A percentile compares a stretch with the other conserved stretches of the same genome.
phyloP scores from a whole-genome alignment of 805 yeast genomes.

The Lachancea waltii region DNA sequence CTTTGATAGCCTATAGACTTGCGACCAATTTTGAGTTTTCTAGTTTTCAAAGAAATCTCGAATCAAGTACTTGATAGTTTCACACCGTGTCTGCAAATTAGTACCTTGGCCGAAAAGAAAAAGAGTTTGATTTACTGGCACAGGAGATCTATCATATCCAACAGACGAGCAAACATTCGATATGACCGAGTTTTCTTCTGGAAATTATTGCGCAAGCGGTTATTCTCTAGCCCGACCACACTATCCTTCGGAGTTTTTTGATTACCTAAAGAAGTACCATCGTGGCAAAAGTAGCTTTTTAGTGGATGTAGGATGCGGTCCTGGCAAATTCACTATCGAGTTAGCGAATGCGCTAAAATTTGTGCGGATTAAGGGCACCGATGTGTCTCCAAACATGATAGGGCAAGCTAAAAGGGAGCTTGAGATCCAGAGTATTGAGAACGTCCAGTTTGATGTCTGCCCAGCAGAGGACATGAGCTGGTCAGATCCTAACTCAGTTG shows the following conservation, averaged over 20 bases:
- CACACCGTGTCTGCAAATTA: too few relatives aligned
- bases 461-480: slow-evolving; percentile 23
- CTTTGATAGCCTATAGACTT: too few relatives aligned
- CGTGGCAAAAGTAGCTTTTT: slow-evolving; percentile 35
- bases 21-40: too few relatives aligned
- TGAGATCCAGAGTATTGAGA: slow-evolving; percentile 7
- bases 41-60: too few relatives aligned
- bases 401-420: slow-evolving; percentile 34
- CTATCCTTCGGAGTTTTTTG: slow-evolving; percentile 50
- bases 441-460: slow-evolving; percentile 2
- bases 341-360: slow-evolving; percentile 35
- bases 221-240: slow-evolving; percentile 61
- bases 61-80: too few relatives aligned
- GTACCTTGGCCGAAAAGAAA: too few relatives aligned
- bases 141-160: too few relatives aligned
- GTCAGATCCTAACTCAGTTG: slow-evolving; percentile 41
- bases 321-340: slow-evolving; percentile 65
- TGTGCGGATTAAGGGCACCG: slow-evolving; percentile 54
- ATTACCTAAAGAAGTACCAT: slow-evolving; percentile 39
- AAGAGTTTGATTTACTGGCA: too few relatives aligned
- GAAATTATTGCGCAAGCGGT: slow-evolving; percentile 42
- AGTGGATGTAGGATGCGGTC: slow-evolving; percentile 75
- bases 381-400: slow-evolving; percentile 54
- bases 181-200: slow-evolving; percentile 61
- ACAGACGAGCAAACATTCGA: too few relatives aligned